These are phyloP conservation scores for Pseudozyma thailandica DNA, from an alignment of 1,284 basidiomycete species.

Conservation along the genomic window DNA sequence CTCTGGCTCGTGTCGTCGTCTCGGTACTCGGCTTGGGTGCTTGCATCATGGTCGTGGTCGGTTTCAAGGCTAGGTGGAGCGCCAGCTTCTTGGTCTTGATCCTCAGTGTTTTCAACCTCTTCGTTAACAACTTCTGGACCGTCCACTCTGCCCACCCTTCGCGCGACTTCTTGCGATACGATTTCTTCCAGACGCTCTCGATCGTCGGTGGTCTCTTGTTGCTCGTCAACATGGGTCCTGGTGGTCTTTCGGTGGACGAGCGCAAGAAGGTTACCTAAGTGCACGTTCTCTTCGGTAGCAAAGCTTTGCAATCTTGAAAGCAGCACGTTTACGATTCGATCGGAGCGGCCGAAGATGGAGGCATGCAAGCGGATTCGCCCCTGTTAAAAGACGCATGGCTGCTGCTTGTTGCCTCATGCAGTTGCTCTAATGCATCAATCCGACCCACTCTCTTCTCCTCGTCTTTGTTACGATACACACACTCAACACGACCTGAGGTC, in stretches of 20 bases:
- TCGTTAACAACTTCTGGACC: slow-evolving; percentile 98
- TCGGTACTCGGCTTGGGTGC: slow-evolving; percentile 77
- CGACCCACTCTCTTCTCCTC: not conserved
- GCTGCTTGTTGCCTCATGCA: not conserved
- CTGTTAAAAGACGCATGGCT: too few relatives aligned
- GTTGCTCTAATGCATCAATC: too few relatives aligned
- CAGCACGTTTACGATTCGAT: too few relatives aligned
- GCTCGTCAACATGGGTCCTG: slow-evolving; percentile 97
- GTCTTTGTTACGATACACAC: not conserved
- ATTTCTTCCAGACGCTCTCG: slow-evolving; percentile 72
- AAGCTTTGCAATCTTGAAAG: too few relatives aligned
- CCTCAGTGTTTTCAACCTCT: slow-evolving; percentile 88
- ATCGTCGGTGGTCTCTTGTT: slow-evolving; percentile 97
- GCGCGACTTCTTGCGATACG: slow-evolving; percentile 86
- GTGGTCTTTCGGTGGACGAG: slow-evolving; percentile 96
- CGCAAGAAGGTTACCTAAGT: slow-evolving; percentile 83
- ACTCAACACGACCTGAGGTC: not conserved
- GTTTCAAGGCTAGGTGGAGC: slow-evolving; percentile 99
- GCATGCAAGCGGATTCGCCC: too few relatives aligned
- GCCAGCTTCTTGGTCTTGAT: slow-evolving; percentile 95
- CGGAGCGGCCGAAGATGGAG: too few relatives aligned
- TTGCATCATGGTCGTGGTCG: slow-evolving; percentile 95
- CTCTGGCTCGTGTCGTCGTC: slow-evolving; percentile 82
- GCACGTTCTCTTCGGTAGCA: not conserved
- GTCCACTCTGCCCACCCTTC: slow-evolving; percentile 90